Evolutionary conservation across 306 rosid species (phyloP), one percentile per base, ranked within the genome.

Genomic region (Cajanus cajan): DNA sequence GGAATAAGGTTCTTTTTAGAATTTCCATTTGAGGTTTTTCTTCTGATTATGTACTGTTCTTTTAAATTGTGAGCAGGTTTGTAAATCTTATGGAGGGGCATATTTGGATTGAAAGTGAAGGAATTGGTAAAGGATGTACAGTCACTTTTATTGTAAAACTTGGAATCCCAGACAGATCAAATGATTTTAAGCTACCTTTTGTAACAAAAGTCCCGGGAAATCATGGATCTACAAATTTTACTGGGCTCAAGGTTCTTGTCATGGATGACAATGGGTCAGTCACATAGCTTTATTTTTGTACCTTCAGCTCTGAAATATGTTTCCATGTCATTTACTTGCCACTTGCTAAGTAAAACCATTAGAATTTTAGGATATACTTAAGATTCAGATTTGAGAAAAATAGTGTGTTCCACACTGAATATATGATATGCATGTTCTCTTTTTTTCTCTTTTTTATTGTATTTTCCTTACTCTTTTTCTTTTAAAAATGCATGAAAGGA

Each of bases 261-360:
- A 83, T 91, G 98, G 99, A 93, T 86, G 96, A 93, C 71, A 91
- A 91, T 75, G 98, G 98, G 99, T 95, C 67, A 85, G 98, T 91
- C 28, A 69, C 83, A 8, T 71, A 43, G 57, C 89, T 63, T 71
- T 75, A 76, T 64, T 86, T 75, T 41, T 7, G 11, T 54, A n/a
- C 43, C 71, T 68, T 74, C 41, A n/a, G 41, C 58, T 63, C 65
- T 55, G 40, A 18, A 72, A 40, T 77, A 52, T 74, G 54, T 68
- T 77, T 18, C 73, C 10, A 10, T 74, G 33, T 59, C 71, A 33
- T 52, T 34, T 69, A 52, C 40, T 61, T 11, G 36, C 51, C 36
- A 50, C 50, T 19, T 64, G n/a, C n/a, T n/a, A n/a, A n/a, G n/a
- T n/a, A n/a, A n/a, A n/a, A n/a, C n/a, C n/a, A n/a, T n/a, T n/a